Evolutionary conservation across 352 stramenopile genomes (phyloP), one percentile per base, ranked within the genome.

Genomic region (Phytophthora macrochlamydospora): DNA sequence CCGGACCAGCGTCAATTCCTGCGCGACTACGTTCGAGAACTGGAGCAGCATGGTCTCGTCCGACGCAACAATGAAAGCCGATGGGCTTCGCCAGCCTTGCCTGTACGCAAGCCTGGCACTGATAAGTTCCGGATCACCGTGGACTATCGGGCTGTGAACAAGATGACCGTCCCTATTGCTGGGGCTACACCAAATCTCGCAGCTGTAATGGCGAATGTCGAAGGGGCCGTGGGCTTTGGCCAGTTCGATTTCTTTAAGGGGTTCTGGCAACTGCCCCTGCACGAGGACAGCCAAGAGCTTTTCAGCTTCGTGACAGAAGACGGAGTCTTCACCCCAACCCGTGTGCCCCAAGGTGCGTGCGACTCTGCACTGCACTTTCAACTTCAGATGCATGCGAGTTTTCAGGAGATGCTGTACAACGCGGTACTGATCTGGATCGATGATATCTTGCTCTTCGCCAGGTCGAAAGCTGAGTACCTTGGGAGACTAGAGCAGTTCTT

Each of bases 341-440:
- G 57, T 7, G 63, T 68, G 2, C 33, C 50, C 0, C 60, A 59
- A 58, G 57, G 53, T 11, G 48, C 18, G 1, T 59, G 8, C n/a
- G 53, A 69, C 12, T 45, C 38, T 1, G 46, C 51, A 2, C 35
- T 46, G 0, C 38, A 63, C 28, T 67, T 75, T 14, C 50, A 75
- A 29, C 51, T 46, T 6, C 29, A 55, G n/a, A 75, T 65, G 33
- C 51, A 75, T 11, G 8, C 1, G 13, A 38, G 37, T 0, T 46
- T 61, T 30, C 30, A 14, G 0, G 12, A 33, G 12, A 40, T 71
- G 31, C 33, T 74, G 37, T 60, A 69, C 32, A 12, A 52, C 7
- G 14, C 59, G 18, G 28, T 68, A 18, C 35, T 76, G 1, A 57
- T 76, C 1, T 76, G 57, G 56, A 73, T 76, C 12, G 69, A 76